Evolutionary conservation across 805 yeast genomes (phyloP), one percentile per base, ranked within the genome.

Genomic region (Torulaspora quercuum): DNA sequence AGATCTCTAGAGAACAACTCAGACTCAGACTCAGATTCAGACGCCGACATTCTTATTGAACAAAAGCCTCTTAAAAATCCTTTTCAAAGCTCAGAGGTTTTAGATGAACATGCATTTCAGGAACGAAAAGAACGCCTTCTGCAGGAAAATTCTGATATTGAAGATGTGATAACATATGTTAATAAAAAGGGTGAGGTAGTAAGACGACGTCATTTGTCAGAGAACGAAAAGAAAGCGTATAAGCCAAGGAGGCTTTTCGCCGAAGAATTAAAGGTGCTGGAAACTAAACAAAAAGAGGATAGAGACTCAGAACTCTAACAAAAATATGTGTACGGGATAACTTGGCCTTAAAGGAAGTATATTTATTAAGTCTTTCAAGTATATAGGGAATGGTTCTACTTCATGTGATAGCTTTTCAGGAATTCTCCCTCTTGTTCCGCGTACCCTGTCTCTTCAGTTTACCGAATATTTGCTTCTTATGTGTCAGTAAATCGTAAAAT

Each of bases 391-490:
- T n/a, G n/a, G n/a, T n/a, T n/a, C n/a, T n/a, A n/a, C n/a, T n/a
- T n/a, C n/a, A n/a, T n/a, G n/a, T n/a, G n/a, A n/a, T n/a, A n/a
- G 25, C 6, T 17, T 14, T 19, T 29, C 24, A 33, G 7, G 38
- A 17, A 10, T 20, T 36, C n/a, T 35, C 43, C 11, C 24, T 37
- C 29, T 33, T 39, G 18, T 25, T 35, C 32, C 35, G 39, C 9
- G 52, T 43, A 19, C 49, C 51, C 25, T 50, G 55, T 32, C 55
- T 48, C 37, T 73, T 76, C 46, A 84, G 70, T 45, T 78, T 84
- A 21, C 72, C 70, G 52, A 85, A 84, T n/a, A 85, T 74, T 13
- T 67, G 63, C 17, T 75, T 78, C 45, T 79, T 78, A 46, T 79
- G 61, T 9, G 63, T 62, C 49, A 85, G 65, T 28, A 86, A 61